Percentiles rank a stretch among this genome's conserved stretches.
These are phyloP conservation scores for Uromyces viciae-fabae DNA, from an alignment of 1,284 basidiomycete genomes.

Conservation along the genomic window DNA sequence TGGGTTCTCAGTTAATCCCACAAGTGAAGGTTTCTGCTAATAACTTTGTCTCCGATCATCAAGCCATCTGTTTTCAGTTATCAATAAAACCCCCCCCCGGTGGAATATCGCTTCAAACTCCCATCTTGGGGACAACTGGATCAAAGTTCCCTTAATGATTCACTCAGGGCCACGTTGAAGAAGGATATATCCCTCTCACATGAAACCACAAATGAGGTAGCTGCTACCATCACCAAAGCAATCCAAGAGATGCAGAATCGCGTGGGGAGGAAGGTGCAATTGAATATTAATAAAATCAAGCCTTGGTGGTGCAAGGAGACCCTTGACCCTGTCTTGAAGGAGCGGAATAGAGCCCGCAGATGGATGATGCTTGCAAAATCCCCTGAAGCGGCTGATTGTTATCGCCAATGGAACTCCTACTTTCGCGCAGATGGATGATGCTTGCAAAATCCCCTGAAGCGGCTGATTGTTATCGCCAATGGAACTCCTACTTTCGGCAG, in stretches of 20 bases:
- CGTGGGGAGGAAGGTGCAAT: not conserved
- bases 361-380: conserved; percentile 2
- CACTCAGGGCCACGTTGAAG: not conserved
- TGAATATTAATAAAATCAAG: not conserved
- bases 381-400: not conserved
- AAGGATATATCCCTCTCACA: not conserved
- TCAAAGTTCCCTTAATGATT: not conserved
- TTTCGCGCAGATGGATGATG: conserved; percentile 11
- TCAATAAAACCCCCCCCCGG: not conserved
- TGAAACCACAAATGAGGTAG: not conserved
- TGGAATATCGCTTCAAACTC: too few relatives aligned
- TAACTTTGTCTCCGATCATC: conserved; percentile 2
- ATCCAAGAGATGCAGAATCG: not conserved
- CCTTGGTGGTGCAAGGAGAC: not conserved
- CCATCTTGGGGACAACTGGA: too few relatives aligned
- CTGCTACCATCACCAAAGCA: not conserved
- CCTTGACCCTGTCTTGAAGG: not conserved
- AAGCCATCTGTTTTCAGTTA: not conserved
- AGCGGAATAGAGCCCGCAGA: not conserved
- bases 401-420: not conserved
- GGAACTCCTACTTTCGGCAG: not conserved
- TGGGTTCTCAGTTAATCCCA: not conserved
- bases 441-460: not conserved
- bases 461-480: not conserved
- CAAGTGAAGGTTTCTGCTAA: not conserved